Base-by-base conservation (phyloP, 2,329 filamentous ascomycete species). In the Dactylellina leptospora region DNA sequence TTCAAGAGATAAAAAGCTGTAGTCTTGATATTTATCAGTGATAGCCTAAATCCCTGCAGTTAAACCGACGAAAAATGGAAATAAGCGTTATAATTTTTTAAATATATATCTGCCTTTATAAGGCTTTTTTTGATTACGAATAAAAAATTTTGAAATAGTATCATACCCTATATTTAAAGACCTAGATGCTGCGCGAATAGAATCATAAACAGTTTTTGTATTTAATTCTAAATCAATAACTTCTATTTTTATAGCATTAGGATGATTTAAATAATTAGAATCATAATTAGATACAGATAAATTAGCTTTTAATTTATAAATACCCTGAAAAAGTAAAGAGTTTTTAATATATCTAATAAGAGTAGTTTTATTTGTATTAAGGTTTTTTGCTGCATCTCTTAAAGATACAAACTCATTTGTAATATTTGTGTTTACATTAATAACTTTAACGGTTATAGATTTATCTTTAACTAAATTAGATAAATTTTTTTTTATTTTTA, bases 141-240 rank as follows among this genome's bases (percentile, higher is more conserved):
- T 38, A 36, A 54, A 54, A 54, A 36, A 54, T n/a, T 8, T 38
- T 20, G 27, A 27, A 4, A 54, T 54, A 8, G 22, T 8, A 51
- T 33, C 30, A 51, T 51, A 16, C 11, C 20, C 25, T 28, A 51
- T 51, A 51, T 51, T 51, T 51, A 51, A 51, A 51, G 47, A 22
- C 22, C 47, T 51, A 51, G 23, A 4, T 30, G 27, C 47, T 16
- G 47, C 47, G 30, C 47, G 47, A 28, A 51, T 16, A 51, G 47
- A 51, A 51, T 3, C 9, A 51, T 51, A 51, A 16, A 16, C 25
- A 51, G 47, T 51, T 11, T 28, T 33, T 51, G 47, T 51, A 51
- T 51, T 60, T 20, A 60, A 44, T 20, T 60, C 44, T 44, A 60
- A 60, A 28, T 60, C 36, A 45, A 53, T 27, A 53, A 48, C 13